A percentile compares a stretch with the other conserved stretches of the same genome.
phyloP scores from a whole-genome alignment of 495 filamentous ascomycete genomes.

The Cetradonia linearis region DNA sequence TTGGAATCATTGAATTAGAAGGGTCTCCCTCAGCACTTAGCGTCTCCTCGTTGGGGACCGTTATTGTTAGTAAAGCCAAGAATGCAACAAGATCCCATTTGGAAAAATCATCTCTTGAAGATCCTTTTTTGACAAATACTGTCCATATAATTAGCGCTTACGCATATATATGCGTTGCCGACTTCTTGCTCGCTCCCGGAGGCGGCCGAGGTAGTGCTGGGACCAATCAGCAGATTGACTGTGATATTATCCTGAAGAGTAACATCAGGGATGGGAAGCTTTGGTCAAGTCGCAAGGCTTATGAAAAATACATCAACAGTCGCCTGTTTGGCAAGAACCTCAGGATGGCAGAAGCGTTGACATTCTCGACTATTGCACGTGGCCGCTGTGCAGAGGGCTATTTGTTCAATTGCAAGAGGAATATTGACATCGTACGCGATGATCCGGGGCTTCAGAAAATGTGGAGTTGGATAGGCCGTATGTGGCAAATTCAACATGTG shows the following conservation, averaged over 20 bases:
- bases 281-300: constrained; percentile 36
- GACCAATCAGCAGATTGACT: background rate
- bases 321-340: constrained; percentile 27
- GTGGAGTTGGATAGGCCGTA: constrained; percentile 70
- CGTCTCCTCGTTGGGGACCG: constrained; percentile 36
- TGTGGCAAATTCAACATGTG: constrained; percentile 22
- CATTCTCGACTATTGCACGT: constrained; percentile 36
- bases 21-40: constrained; percentile 46
- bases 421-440: constrained; percentile 55
- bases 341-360: constrained; percentile 35
- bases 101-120: background rate
- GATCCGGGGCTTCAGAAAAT: constrained; percentile 65
- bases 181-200: background rate
- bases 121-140: constrained; percentile 1
- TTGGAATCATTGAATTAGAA: constrained; percentile 53
- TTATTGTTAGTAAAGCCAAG: constrained; percentile 30
- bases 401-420: constrained; percentile 60
- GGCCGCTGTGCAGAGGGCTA: constrained; percentile 62
- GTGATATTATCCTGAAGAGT: background rate
- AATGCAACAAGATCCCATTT: background rate
- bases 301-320: constrained; percentile 33
- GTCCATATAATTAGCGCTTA: background rate
- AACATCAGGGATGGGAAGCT: background rate
- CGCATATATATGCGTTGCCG: background rate
- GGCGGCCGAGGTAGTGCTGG: background rate